A percentile compares a stretch with the other conserved stretches of the same genome.
phyloP scores from a whole-genome alignment of 2,329 filamentous ascomycete genomes.

The Falciphora oryzae region DNA sequence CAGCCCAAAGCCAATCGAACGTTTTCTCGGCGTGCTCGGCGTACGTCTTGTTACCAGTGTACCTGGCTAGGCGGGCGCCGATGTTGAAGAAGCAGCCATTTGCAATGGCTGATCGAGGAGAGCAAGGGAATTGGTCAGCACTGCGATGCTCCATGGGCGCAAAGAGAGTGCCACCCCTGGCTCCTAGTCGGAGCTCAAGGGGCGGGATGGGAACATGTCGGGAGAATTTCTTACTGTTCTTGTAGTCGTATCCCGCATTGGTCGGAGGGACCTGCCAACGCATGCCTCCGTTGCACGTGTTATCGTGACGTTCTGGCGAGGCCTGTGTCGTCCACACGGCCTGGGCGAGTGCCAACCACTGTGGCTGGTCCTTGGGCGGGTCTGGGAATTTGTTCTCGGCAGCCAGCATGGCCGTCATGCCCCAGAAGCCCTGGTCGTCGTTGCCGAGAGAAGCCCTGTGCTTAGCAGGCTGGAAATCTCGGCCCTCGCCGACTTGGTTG shows the following conservation, averaged over 20 bases:
- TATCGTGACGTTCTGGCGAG: slow-evolving; percentile 43
- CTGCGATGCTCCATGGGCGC: not conserved
- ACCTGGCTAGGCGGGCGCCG: slow-evolving; percentile 63
- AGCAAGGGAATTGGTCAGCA: not conserved
- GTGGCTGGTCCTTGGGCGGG: slow-evolving; percentile 45
- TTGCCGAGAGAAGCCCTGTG: slow-evolving; percentile 56
- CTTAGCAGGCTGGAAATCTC: slow-evolving; percentile 51
- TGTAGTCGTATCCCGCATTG: slow-evolving; percentile 74
- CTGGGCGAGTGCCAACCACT: slow-evolving; percentile 63
- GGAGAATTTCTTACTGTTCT: slow-evolving; percentile 35
- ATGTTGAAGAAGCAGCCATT: slow-evolving; percentile 61
- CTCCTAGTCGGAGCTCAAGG: too few species aligned
- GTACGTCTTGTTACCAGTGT: slow-evolving; percentile 62
- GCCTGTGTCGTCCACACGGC: slow-evolving; percentile 63
- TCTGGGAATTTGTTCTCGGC: slow-evolving; percentile 60
- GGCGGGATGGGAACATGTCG: too few species aligned
- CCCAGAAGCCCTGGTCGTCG: slow-evolving; percentile 70
- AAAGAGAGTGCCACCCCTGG: too few species aligned
- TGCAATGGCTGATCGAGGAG: slow-evolving; percentile 35
- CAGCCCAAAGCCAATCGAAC: slow-evolving; percentile 54
- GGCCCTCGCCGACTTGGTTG: slow-evolving; percentile 50
- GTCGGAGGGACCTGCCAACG: slow-evolving; percentile 73
- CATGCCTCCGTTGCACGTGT: slow-evolving; percentile 65
- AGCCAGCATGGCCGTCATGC: slow-evolving; percentile 60
- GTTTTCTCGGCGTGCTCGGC: slow-evolving; percentile 53